These are phyloP conservation scores for Spathaspora arborariae DNA, from an alignment of 805 yeast genomes.

Conservation along the genomic window DNA sequence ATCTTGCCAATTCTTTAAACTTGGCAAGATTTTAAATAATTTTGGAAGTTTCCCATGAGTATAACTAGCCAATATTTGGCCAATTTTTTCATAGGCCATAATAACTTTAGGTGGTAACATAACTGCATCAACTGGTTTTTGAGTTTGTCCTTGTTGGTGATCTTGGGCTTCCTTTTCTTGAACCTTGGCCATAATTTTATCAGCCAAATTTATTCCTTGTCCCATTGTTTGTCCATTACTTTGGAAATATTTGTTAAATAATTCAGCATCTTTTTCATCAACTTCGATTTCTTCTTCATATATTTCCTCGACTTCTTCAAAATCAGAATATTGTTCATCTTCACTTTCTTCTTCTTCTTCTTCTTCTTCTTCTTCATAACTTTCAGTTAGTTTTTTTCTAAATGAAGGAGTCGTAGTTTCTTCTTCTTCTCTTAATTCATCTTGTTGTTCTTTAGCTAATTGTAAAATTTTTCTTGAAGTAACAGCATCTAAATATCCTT, in stretches of 20 bases:
- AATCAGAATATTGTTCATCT: slow-evolving; percentile 55
- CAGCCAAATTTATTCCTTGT: slow-evolving; percentile 71
- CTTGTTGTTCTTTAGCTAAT: slow-evolving; percentile 90
- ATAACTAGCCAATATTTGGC: slow-evolving; percentile 80
- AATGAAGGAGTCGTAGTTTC: slow-evolving; percentile 15
- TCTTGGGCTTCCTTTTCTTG: slow-evolving; percentile 59
- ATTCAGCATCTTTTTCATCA: slow-evolving; percentile 76
- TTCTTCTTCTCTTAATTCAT: slow-evolving; percentile 67
- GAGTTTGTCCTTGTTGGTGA: slow-evolving; percentile 15
- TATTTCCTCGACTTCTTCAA: slow-evolving; percentile 48
- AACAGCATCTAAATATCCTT: slow-evolving; percentile 71
- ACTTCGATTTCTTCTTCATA: slow-evolving; percentile 58
- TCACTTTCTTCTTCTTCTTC: slow-evolving; percentile 41
- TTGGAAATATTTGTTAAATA: slow-evolving; percentile 75
- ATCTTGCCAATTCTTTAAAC: slow-evolving; percentile 93
- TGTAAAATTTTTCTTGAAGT: slow-evolving; percentile 82
- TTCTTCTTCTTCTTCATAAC: slow-evolving; percentile 24
- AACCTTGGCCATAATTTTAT: slow-evolving; percentile 87
- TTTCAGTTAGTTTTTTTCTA: slow-evolving; percentile 16
- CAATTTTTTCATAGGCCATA: slow-evolving; percentile 90
- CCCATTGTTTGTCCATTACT: slow-evolving; percentile 17
- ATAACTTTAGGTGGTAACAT: slow-evolving; percentile 94
- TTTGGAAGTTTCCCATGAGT: slow-evolving; percentile 97
- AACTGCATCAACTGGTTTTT: slow-evolving; percentile 63
- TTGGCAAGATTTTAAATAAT: slow-evolving; percentile 90